phyloP scores from a whole-genome alignment of 2,329 filamentous ascomycete species.

The Penicillium hesseltinei region DNA sequence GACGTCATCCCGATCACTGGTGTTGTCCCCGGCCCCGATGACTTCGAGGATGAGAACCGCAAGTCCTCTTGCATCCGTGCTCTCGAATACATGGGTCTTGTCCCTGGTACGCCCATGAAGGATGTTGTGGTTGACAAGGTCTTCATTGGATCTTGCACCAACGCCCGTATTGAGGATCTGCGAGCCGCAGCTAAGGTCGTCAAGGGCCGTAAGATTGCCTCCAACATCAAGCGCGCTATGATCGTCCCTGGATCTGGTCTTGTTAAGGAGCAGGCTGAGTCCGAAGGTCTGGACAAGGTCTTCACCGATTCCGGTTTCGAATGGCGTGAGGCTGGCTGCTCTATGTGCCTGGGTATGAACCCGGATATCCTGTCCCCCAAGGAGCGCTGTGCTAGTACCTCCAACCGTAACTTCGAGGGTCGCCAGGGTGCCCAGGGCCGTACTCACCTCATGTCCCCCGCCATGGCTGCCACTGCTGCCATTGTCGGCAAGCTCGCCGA shows the following conservation, averaged over 20 bases:
- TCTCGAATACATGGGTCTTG: slow-evolving; percentile 95
- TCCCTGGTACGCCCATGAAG: slow-evolving; percentile 81
- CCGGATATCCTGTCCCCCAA: slow-evolving; percentile 90
- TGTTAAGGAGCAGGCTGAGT: slow-evolving; percentile 87
- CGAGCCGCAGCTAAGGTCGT: slow-evolving; percentile 82
- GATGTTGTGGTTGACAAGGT: slow-evolving; percentile 93
- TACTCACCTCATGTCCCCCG: slow-evolving; percentile 94
- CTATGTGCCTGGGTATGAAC: slow-evolving; percentile 99
- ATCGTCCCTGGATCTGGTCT: slow-evolving; percentile 94
- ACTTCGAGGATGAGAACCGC: slow-evolving; percentile 75
- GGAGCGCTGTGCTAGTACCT: slow-evolving; percentile 92
- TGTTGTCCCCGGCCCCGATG: slow-evolving; percentile 83
- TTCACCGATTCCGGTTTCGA: slow-evolving; percentile 92
- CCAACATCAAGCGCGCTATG: slow-evolving; percentile 91
- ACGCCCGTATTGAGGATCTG: slow-evolving; percentile 93
- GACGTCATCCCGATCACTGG: slow-evolving; percentile 94
- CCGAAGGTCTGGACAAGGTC: slow-evolving; percentile 88
- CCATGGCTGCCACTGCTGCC: slow-evolving; percentile 90
- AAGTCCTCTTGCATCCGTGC: slow-evolving; percentile 76
- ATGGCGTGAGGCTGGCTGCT: slow-evolving; percentile 97
- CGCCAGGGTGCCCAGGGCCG: slow-evolving; percentile 88
- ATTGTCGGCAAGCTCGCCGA: slow-evolving; percentile 90
- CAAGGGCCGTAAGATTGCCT: slow-evolving; percentile 79
- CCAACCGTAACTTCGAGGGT: slow-evolving; percentile 96
- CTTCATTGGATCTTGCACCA: slow-evolving; percentile 97